A percentile compares a stretch with the other conserved stretches of the same genome.
phyloP scores from a whole-genome alignment of 345 rosid species.

The Odontarrhena argentea region DNA sequence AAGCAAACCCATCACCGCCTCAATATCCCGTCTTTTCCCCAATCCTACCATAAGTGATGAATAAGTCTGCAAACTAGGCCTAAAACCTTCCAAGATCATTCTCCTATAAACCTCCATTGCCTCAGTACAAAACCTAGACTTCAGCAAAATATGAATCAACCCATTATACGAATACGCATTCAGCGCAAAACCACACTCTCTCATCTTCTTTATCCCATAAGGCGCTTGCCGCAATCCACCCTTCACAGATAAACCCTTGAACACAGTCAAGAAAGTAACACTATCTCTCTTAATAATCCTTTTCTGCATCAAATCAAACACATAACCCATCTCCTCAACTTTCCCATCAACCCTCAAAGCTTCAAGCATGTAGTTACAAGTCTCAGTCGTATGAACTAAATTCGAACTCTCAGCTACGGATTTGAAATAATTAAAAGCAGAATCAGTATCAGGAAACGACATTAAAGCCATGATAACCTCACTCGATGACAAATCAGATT shows the following conservation, averaged over 20 bases:
- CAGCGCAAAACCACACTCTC: conserved; percentile 61
- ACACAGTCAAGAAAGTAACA: conserved; percentile 61
- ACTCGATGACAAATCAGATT: conserved; percentile 46
- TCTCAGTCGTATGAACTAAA: conserved; percentile 64
- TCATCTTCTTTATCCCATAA: conserved; percentile 60
- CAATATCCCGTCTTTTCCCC: conserved; percentile 80
- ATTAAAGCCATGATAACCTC: conserved; percentile 53
- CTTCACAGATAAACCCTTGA: conserved; percentile 57
- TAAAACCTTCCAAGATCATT: conserved; percentile 78
- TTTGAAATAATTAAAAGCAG: conserved; percentile 65
- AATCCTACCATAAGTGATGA: conserved; percentile 88
- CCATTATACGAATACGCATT: conserved; percentile 84
- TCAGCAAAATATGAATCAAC: conserved; percentile 72
- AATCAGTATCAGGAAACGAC: conserved; percentile 56
- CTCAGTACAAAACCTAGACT: conserved; percentile 61
- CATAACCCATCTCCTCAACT: conserved; percentile 64
- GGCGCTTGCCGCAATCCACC: conserved; percentile 73
- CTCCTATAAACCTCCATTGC: conserved; percentile 68
- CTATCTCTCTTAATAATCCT: conserved; percentile 64
- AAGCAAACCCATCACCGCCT: conserved; percentile 68
- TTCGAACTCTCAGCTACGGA: conserved; percentile 50
- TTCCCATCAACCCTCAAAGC: conserved; percentile 61
- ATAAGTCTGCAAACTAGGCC: conserved; percentile 91
- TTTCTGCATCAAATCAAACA: conserved; percentile 83
- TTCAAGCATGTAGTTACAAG: conserved; percentile 83